Conservation (phyloP, 345 rosid genomes). For the Ricinus communis region DNA sequence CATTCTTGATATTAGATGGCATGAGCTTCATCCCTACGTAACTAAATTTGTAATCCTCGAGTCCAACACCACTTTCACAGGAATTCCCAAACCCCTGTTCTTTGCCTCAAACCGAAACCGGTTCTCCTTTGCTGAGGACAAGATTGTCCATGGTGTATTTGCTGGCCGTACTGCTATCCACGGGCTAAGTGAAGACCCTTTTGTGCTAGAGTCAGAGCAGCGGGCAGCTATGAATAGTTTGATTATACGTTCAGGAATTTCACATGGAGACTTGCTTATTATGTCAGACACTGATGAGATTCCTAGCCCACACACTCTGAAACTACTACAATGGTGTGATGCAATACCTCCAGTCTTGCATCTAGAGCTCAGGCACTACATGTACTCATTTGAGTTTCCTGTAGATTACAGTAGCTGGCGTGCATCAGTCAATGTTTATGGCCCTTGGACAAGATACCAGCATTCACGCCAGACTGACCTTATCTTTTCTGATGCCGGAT, state of each 20-base stretch:
- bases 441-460: constrained; percentile 54
- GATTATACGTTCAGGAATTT: constrained; percentile 58
- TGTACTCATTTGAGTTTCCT: constrained; percentile 89
- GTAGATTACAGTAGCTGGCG: constrained; percentile 92
- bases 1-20: constrained; percentile 80
- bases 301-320: constrained; percentile 80
- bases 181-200: constrained; percentile 54
- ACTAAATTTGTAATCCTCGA: constrained; percentile 76
- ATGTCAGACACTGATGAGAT: constrained; percentile 87
- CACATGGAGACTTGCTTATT: constrained; percentile 65
- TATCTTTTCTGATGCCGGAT: constrained; percentile 82
- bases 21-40: constrained; percentile 63
- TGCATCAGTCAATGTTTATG: constrained; percentile 54
- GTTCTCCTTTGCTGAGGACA: constrained; percentile 59
- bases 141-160: constrained; percentile 60
- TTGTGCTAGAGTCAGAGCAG: constrained; percentile 61
- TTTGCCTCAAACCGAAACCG: constrained; percentile 51
- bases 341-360: constrained; percentile 68
- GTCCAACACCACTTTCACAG: constrained; percentile 89
- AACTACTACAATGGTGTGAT: constrained; percentile 77
- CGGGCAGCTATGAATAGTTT: constrained; percentile 64
- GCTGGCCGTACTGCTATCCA: constrained; percentile 46
- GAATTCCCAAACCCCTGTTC: constrained; percentile 70
- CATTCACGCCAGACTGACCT: constrained; percentile 69
- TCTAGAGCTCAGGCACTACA: constrained; percentile 70